These are phyloP conservation scores for Platanthera guangdongensis DNA, from an alignment of 106 monocot species.

Conservation along the genomic window DNA sequence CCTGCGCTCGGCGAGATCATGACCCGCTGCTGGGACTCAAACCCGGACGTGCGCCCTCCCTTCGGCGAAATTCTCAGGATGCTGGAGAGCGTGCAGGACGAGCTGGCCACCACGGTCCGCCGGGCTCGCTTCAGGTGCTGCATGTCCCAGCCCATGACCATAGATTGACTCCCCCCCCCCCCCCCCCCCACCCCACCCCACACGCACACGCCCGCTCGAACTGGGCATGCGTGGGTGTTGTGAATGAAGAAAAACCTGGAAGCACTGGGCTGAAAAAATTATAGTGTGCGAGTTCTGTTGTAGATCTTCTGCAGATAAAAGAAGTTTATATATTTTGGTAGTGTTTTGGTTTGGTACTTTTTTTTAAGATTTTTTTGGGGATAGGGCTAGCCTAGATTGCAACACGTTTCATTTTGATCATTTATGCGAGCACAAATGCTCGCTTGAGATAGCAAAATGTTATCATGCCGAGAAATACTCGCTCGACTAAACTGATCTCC, in stretches of 20 bases:
- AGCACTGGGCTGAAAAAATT: neutral
- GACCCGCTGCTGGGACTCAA: slow-evolving; percentile 30
- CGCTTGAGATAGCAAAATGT: too few species aligned
- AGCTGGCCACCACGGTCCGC: slow-evolving; percentile 9
- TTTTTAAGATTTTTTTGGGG: too few species aligned
- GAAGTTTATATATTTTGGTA: too few species aligned
- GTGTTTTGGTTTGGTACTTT: too few species aligned
- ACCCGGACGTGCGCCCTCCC: slow-evolving; percentile 26
- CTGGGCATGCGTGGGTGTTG: neutral
- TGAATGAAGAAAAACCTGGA: neutral
- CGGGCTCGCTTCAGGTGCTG: slow-evolving; percentile 31
- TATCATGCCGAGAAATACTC: too few species aligned
- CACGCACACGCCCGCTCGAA: slow-evolving; percentile 34
- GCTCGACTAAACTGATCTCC: too few species aligned
- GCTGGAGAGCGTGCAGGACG: slow-evolving; percentile 13
- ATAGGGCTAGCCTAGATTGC: too few species aligned
- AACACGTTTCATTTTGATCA: too few species aligned
- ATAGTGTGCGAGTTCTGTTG: too few species aligned
- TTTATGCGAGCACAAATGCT: too few species aligned
- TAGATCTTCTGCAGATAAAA: too few species aligned
- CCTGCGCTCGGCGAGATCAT: slow-evolving; percentile 20
- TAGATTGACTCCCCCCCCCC: neutral
- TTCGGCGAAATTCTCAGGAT: slow-evolving; percentile 17
- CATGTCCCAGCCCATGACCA: slow-evolving; percentile 29
- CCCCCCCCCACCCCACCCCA: slow-evolving; percentile 18